phyloP scores from a whole-genome alignment of 257 asterid genomes.

The Scutellaria galericulata region DNA sequence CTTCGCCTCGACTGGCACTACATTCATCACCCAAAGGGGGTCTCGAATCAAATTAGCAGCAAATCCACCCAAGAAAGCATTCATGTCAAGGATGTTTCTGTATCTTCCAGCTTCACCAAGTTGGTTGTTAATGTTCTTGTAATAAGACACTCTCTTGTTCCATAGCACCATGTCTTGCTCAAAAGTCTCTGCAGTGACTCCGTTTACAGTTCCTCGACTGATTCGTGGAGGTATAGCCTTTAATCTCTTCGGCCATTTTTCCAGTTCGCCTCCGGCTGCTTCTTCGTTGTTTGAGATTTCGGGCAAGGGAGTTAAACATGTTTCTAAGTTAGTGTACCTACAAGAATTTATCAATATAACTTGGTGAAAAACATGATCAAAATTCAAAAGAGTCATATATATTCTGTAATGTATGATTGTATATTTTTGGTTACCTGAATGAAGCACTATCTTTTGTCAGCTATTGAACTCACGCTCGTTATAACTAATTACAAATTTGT shows the following conservation, averaged over 20 bases:
- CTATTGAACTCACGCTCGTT: no score
- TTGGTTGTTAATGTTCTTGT: slow-evolving; percentile 64
- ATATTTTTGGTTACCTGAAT: no score
- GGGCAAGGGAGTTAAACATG: slow-evolving; percentile 75
- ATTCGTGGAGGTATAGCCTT: slow-evolving; percentile 72
- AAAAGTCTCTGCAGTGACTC: slow-evolving; percentile 47
- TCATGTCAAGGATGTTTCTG: slow-evolving; percentile 80
- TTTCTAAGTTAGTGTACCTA: slow-evolving; percentile 72
- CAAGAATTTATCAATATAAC: not conserved
- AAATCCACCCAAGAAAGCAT: slow-evolving; percentile 81
- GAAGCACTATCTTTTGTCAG: no score
- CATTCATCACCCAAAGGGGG: slow-evolving; percentile 91
- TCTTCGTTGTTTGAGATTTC: slow-evolving; percentile 55
- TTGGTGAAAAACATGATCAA: no score
- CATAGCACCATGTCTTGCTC: slow-evolving; percentile 59
- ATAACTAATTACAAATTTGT: no score
- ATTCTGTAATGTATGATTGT: no score
- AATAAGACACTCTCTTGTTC: slow-evolving; percentile 69
- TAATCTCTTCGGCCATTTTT: slow-evolving; percentile 75
- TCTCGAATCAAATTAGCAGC: slow-evolving; percentile 64
- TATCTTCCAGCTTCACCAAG: slow-evolving; percentile 62
- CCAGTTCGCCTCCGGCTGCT: slow-evolving; percentile 65
- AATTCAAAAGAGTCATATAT: no score
- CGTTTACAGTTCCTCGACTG: slow-evolving; percentile 54
- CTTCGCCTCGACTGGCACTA: slow-evolving; percentile 73